These are phyloP conservation scores for Phytomonas francai DNA, from an alignment of 208 protist genomes.

Conservation along the genomic window DNA sequence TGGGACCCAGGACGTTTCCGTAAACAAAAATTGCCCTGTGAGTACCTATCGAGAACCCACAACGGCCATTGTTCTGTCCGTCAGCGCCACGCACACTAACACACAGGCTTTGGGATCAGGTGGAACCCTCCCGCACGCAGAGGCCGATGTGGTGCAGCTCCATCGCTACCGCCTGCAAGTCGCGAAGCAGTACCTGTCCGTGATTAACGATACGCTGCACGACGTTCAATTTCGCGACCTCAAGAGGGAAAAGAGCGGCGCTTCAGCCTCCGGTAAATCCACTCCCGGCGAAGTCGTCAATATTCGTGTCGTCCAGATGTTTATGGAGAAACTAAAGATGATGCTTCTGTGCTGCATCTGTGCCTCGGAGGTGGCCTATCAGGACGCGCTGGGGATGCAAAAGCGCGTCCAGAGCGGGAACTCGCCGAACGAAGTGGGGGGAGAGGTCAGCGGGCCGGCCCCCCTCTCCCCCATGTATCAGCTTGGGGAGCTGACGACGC, in stretches of 20 bases:
- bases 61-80: background rate
- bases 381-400: background rate
- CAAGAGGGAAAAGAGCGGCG: conserved; percentile 9
- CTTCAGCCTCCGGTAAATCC: background rate
- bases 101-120: background rate
- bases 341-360: conserved; percentile 35
- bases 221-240: conserved; percentile 49
- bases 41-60: background rate
- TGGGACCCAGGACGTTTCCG: background rate
- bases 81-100: background rate
- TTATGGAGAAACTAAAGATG: conserved; percentile 39
- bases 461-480: background rate
- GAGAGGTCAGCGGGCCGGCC: no score
- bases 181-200: conserved; percentile 30
- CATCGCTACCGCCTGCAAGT: conserved; percentile 21
- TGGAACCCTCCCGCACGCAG: background rate
- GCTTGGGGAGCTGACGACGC: background rate
- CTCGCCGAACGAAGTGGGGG: conserved; percentile 9
- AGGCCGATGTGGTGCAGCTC: conserved; percentile 21
- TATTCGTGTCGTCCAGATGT: conserved; percentile 9
- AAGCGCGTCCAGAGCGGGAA: background rate
- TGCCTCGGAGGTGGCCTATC: conserved; percentile 26
- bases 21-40: background rate
- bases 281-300: conserved; percentile 1
- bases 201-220: conserved; percentile 48